Base-by-base conservation (phyloP, 805 yeast species). In the Wickerhamomyces rabaulensis region DNA sequence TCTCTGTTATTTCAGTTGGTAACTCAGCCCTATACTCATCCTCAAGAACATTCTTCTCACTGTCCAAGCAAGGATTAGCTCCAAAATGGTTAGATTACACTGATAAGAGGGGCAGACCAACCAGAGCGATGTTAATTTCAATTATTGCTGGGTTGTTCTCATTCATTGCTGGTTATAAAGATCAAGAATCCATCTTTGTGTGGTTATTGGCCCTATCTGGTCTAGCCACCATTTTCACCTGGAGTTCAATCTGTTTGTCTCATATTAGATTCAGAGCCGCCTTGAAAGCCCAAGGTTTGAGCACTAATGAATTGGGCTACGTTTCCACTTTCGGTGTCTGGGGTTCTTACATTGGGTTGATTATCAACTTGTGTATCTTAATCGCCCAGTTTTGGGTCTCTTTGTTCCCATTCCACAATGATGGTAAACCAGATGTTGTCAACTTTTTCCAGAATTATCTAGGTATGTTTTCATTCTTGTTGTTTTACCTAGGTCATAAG, bases 1-100 rank as follows among this genome's bases (percentile, higher is more conserved):
- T 84, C 48, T 82, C 91, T 4, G 88, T 85, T 23, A 65, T 83
- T 46, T 84, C 90, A 8, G 91, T 84, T 44, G 90, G 89, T 54
- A 85, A 84, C 69, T 79, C 89, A 21, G 79, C 90, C 2, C 78
- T 84, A 38, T 85, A 75, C 61, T 87, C 84, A n/a, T 76, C 82
- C 50, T 82, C 90, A 42, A 76, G 92, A 72, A 73, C 88, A 9
- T 60, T 85, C 45, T 80, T 79, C 44, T 76, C 87, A 20, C 67
- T 85, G 56, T 83, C 89, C 16, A 81, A 79, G 48, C 87, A 82
- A 64, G 87, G 87, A 9, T 75, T 78, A 57, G 85, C 81, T 42
- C 91, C 91, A 56, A 63, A 65, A 50, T 60, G 49, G 56, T 58
- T 76, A 53, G 76, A 74, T 43, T 77, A 75, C 52, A 69, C 79